A percentile compares a stretch with the other conserved stretches of the same genome.
Conservation (phyloP, 2,329 filamentous ascomycete species). For the Talaromyces sp. region DNA sequence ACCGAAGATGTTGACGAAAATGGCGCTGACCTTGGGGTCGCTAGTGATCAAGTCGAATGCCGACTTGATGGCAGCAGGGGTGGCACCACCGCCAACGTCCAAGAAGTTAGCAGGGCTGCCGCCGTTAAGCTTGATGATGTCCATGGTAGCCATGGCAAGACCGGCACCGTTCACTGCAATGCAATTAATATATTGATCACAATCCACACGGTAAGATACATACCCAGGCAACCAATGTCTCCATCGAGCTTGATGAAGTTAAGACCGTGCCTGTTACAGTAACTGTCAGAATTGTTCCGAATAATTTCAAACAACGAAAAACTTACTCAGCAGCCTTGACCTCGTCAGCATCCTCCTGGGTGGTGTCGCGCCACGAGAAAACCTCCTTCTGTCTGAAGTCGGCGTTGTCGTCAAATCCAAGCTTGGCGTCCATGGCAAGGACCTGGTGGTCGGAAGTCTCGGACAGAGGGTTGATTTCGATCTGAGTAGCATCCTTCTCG, state of each 20-base stretch:
- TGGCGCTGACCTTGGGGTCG: conserved; percentile 95
- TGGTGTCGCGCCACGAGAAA: conserved; percentile 87
- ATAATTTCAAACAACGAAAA: not conserved
- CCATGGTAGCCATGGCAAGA: conserved; percentile 99
- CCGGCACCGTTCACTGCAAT: conserved; percentile 84
- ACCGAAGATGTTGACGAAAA: conserved; percentile 99
- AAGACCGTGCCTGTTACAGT: conserved; percentile 54
- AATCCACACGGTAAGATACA: conserved; percentile 7
- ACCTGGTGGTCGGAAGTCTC: conserved; percentile 98
- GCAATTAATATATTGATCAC: conserved; percentile 1
- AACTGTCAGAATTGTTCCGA: not conserved
- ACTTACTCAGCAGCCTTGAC: conserved; percentile 85
- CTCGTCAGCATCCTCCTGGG: conserved; percentile 95
- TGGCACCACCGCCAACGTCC: conserved; percentile 96
- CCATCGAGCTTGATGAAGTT: conserved; percentile 99
- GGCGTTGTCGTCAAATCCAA: conserved; percentile 97
- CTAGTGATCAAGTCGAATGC: conserved; percentile 98
- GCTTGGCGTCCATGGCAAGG: conserved; percentile 98
- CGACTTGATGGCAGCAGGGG: conserved; percentile 91
- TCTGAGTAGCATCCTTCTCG: conserved; percentile 98
- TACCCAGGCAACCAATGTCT: conserved; percentile 87
- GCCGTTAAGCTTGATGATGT: conserved; percentile 99
- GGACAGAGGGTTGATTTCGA: conserved; percentile 98
- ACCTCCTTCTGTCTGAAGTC: conserved; percentile 97
- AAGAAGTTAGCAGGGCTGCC: conserved; percentile 96